Conservation (phyloP, 768 basidiomycete genomes). For the Hypholoma sublateritium region DNA sequence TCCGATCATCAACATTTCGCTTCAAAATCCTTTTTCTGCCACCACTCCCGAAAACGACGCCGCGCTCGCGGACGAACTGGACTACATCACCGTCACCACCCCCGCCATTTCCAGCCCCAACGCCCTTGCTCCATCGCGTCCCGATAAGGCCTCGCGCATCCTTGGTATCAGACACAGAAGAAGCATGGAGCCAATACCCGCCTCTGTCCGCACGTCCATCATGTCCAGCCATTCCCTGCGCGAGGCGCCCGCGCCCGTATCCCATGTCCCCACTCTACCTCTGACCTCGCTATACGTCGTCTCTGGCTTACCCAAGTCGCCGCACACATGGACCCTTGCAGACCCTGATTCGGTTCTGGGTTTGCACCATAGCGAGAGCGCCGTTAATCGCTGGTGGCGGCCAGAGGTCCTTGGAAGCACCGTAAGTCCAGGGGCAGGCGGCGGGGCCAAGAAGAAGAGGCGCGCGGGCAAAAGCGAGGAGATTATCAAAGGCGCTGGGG, state of each 20-base stretch:
- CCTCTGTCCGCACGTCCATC: slow-evolving; percentile 71
- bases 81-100: slow-evolving; percentile 59
- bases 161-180: slow-evolving; percentile 73
- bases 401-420: slow-evolving; percentile 90
- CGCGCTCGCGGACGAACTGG: slow-evolving; percentile 68
- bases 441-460: slow-evolving; percentile 76
- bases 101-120: slow-evolving; percentile 32
- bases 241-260: slow-evolving; percentile 53
- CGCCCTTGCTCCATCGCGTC: slow-evolving; percentile 39
- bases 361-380: slow-evolving; percentile 80
- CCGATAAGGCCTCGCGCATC: slow-evolving; percentile 77
- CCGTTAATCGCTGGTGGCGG: slow-evolving; percentile 87
- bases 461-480: slow-evolving; percentile 65
- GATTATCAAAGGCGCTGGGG: slow-evolving; percentile 72
- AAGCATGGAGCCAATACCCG: slow-evolving; percentile 86
- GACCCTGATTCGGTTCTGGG: slow-evolving; percentile 83
- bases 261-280: slow-evolving; percentile 70
- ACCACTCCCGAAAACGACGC: slow-evolving; percentile 32
- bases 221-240: slow-evolving; percentile 72
- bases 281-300: slow-evolving; percentile 86
- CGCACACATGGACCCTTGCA: slow-evolving; percentile 86
- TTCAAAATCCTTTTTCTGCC: slow-evolving; percentile 28
- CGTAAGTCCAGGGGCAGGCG: slow-evolving; percentile 81
- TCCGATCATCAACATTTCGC: slow-evolving; percentile 55
- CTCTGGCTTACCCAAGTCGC: slow-evolving; percentile 85